Base-by-base conservation (phyloP, 768 basidiomycete genomes). In the Neoboletus subvelutipes region DNA sequence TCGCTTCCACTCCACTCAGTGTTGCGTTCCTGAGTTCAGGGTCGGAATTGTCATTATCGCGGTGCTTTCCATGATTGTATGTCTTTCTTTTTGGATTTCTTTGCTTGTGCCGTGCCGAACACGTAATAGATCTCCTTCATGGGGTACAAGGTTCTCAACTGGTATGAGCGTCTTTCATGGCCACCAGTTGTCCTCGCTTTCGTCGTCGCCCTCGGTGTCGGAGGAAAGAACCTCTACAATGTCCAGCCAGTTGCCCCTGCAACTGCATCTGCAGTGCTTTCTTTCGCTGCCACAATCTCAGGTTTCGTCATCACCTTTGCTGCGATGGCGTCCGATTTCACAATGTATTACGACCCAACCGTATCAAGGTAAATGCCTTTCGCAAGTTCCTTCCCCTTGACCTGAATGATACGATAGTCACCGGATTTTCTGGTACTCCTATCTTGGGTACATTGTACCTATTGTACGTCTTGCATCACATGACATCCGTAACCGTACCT, bases 21-120 rank as follows among this genome's bases (percentile, higher is more conserved):
- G 42, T 34, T 28, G 12, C 28, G 53, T 59, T 41, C 53, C 60
- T 53, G 34, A 33, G 13, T 42, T 29, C 58, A 89, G 87, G 50
- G 84, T 94, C 28, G 92, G 92, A 3, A 94, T 94, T 53, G 86
- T 92, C 33, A 83, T 94, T 50, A 85, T 93, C 41, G 80, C 82
- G 0, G 57, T 87, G 31, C 75, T 90, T 33, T 86, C 90, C 3
- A 80, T 94, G 31, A 58, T 87, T 24, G 76, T 83, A 66, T 55
- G 75, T 77, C 54, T 43, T 58, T 31, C 46, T 39, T n/a, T 42
- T 5, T 42, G 39, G 45, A 37, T 47, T 37, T 40, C 13, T 28
- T 34, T 37, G 24, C 45, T 45, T 45, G 37, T 49, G 18, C n/a
- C n/a, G 31, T 59, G 36, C 52, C 54, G 31, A 47, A 43, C 54